Conservation (phyloP, 1,284 basidiomycete genomes). For the Austropuccinia psidii region DNA sequence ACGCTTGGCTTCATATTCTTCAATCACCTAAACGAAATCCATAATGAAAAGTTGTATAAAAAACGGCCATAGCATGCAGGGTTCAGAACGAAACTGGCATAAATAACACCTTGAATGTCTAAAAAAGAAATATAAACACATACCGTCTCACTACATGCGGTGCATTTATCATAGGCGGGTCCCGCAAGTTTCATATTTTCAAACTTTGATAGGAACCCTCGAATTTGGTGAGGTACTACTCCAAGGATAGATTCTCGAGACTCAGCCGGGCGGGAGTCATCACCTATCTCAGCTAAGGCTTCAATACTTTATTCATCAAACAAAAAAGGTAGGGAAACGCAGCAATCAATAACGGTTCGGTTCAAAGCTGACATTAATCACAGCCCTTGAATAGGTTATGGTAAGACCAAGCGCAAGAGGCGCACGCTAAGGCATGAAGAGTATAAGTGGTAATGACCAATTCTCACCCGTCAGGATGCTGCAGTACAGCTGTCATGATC, state of each 20-base stretch:
- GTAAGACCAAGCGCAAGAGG: background rate
- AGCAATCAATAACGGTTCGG: background rate
- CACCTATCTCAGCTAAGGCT: slow-evolving; percentile 49
- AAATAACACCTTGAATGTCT: background rate
- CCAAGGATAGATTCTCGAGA: slow-evolving; percentile 62
- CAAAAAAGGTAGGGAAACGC: background rate
- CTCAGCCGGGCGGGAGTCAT: background rate
- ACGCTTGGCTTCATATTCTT: slow-evolving; percentile 65
- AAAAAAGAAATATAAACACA: slow-evolving; percentile 42
- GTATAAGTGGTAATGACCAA: background rate
- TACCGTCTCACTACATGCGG: slow-evolving; percentile 75
- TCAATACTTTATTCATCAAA: slow-evolving; percentile 54
- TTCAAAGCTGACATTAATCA: background rate
- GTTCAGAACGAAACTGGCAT: background rate
- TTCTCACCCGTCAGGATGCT: slow-evolving; percentile 76
- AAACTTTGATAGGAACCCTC: slow-evolving; percentile 82
- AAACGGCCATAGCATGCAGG: background rate
- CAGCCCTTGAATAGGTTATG: background rate
- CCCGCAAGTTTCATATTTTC: slow-evolving; percentile 73
- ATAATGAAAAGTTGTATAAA: background rate
- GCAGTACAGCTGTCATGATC: slow-evolving; percentile 75
- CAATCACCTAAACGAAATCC: slow-evolving; percentile 57
- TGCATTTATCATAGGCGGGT: slow-evolving; percentile 77
- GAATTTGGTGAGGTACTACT: slow-evolving; percentile 82
- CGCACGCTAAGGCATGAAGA: too few relatives aligned